phyloP scores from a whole-genome alignment of 116 monocot genomes.

The Posidonia oceanica region DNA sequence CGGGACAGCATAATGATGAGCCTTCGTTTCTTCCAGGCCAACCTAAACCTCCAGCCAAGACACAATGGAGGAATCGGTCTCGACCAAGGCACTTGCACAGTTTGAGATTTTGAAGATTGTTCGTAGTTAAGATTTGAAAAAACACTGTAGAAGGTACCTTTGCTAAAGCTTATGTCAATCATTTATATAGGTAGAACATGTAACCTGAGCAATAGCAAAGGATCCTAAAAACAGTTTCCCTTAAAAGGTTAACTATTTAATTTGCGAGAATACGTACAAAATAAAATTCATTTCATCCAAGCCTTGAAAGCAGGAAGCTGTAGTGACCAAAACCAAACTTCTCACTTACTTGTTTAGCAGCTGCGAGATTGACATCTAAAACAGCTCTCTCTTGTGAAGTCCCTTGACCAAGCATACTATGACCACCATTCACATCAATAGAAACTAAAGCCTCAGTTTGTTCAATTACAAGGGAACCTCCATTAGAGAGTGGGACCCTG shows the following conservation, averaged over 20 bases:
- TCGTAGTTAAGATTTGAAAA: not conserved
- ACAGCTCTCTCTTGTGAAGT: slow-evolving; percentile 84
- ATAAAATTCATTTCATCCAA: no score
- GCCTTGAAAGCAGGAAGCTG: no score
- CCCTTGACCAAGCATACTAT: slow-evolving; percentile 69
- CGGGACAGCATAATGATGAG: no score
- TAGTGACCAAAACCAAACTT: not conserved
- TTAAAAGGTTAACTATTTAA: no score
- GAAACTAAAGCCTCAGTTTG: slow-evolving; percentile 97
- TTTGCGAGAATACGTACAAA: no score
- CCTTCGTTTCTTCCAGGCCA: no score
- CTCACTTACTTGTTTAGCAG: slow-evolving; percentile 80
- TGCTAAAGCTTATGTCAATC: not conserved
- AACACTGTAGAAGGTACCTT: not conserved
- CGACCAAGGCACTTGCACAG: not conserved
- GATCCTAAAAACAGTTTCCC: no score
- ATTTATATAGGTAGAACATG: not conserved
- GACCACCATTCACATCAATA: slow-evolving; percentile 93
- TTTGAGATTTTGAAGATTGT: not conserved
- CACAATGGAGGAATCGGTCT: not conserved
- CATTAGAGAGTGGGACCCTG: slow-evolving; percentile 81
- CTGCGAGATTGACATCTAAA: slow-evolving; percentile 88
- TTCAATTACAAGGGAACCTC: slow-evolving; percentile 95
- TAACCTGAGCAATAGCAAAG: not conserved
- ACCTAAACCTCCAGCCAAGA: no score